Conservation (phyloP, 495 filamentous ascomycete genomes). For the Neurospora sp. region DNA sequence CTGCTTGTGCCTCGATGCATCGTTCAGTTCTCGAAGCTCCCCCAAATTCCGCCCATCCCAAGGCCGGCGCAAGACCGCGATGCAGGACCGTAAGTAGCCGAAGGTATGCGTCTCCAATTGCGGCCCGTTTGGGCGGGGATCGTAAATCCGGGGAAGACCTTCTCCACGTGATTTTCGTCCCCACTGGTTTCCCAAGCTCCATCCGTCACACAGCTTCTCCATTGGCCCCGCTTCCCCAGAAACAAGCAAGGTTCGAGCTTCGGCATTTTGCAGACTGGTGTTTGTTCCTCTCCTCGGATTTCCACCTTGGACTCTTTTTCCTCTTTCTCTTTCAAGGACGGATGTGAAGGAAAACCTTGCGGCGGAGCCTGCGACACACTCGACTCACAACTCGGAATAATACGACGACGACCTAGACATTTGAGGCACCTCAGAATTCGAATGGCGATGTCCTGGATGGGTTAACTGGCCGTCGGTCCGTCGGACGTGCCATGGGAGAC, state of each 20-base stretch:
- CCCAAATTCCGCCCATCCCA: slow-evolving; percentile 9
- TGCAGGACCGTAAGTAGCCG: slow-evolving; percentile 8
- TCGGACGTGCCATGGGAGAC: neutral
- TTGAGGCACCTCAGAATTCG: neutral
- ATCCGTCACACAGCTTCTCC: neutral
- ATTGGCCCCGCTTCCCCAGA: neutral
- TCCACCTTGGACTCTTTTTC: neutral
- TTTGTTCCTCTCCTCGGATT: neutral
- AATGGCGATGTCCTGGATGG: no score
- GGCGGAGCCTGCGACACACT: neutral
- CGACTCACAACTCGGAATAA: neutral
- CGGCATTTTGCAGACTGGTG: neutral
- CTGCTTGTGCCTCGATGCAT: neutral
- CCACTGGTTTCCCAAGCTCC: neutral
- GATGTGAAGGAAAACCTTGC: neutral
- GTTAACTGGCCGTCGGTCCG: neutral
- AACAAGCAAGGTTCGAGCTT: neutral
- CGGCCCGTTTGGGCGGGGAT: neutral
- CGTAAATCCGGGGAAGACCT: neutral
- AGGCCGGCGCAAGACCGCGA: neutral
- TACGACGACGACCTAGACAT: neutral
- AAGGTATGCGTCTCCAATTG: slow-evolving; percentile 1
- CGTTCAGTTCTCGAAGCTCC: neutral
- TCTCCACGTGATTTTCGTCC: neutral
- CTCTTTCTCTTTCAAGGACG: neutral